Base-by-base conservation (phyloP, 176 grass and related monocot species). In the Eleusine indica region DNA sequence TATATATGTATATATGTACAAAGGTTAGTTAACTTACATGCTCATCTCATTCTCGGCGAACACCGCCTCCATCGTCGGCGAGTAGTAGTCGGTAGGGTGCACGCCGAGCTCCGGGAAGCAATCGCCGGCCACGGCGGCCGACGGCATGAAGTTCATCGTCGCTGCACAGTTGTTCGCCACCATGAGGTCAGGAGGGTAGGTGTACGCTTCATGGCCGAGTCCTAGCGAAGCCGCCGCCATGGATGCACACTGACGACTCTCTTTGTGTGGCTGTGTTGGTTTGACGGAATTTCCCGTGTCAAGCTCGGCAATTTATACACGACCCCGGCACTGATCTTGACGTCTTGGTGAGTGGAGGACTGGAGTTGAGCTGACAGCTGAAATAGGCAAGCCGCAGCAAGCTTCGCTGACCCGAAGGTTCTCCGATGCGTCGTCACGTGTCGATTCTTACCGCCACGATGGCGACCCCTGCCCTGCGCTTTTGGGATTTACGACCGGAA, bases 151-250 rank as follows among this genome's bases (percentile, higher is more conserved):
- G 66, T 57, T 57, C 57, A 60, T 60, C 46, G 0, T 4, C 22
- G 28, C 58, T 7, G 70, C 70, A 3, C 46, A 30, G 65, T 9
- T 29, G 1, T 66, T 71, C 22, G 74, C 48, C 16, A 11, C 29
- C n/a, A 15, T 18, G 41, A 82, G 79, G 7, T 30, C 51, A 7
- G 40, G 74, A 35, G 70, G 52, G 52, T 52, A 10, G 56, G 29
- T n/a, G 61, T 2, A 49, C 16, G 63, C 9, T 1, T 85, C 90
- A 44, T 83, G 63, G 79, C 46, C 13, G 19, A 79, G 61, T 69
- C 90, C 86, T 9, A 88, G 29, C 4, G 90, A 78, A 35, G 90
- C 73, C 78, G 90, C 86, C 90, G 44, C 9, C 8, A 88, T 88
- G 66, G 6, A 15, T 11, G 35, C 6, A 4, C 44, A 40, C 14